Evolutionary conservation across 225 moss, liverwort and hornwort species (phyloP).

Genomic region (Lunularia cruciata): DNA sequence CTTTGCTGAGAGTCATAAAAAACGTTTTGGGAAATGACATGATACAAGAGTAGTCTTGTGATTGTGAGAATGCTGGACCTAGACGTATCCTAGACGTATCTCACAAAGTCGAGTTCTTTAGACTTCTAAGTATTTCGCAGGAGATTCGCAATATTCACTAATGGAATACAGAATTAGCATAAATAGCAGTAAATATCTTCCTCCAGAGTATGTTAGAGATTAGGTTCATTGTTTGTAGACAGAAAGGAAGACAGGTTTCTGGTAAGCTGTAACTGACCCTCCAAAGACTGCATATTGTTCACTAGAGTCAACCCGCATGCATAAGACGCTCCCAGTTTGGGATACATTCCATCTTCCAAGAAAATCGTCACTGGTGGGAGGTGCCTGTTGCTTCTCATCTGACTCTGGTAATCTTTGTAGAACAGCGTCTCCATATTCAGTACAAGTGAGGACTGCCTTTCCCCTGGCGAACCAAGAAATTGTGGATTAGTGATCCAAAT

Average conservation of each 20-base stretch:
- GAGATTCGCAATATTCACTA: too few relatives aligned
- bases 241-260: too few relatives aligned
- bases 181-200: too few relatives aligned
- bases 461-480: slow-evolving; percentile 44
- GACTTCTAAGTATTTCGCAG: too few relatives aligned
- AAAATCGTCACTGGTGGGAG: slow-evolving; percentile 26
- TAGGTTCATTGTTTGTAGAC: too few relatives aligned
- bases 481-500: neutral
- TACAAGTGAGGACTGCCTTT: slow-evolving; percentile 65
- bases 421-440: slow-evolving; percentile 71
- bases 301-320: slow-evolving; percentile 62
- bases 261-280: slow-evolving; percentile 76
- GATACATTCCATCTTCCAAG: slow-evolving; percentile 59
- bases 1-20: slow-evolving; percentile 90
- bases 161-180: too few relatives aligned
- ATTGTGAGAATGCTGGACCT: too few relatives aligned
- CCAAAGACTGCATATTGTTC: slow-evolving; percentile 77
- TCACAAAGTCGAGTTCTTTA: too few relatives aligned
- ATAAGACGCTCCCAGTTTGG: slow-evolving; percentile 68
- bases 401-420: slow-evolving; percentile 58
- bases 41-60: too few relatives aligned
- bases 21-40: too few relatives aligned
- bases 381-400: slow-evolving; percentile 42
- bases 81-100: too few relatives aligned
- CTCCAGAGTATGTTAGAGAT: too few relatives aligned